A percentile compares a stretch with the other conserved stretches of the same genome.
phyloP scores from a whole-genome alignment of 1,284 basidiomycete genomes.

The Heterobasidion annosum region DNA sequence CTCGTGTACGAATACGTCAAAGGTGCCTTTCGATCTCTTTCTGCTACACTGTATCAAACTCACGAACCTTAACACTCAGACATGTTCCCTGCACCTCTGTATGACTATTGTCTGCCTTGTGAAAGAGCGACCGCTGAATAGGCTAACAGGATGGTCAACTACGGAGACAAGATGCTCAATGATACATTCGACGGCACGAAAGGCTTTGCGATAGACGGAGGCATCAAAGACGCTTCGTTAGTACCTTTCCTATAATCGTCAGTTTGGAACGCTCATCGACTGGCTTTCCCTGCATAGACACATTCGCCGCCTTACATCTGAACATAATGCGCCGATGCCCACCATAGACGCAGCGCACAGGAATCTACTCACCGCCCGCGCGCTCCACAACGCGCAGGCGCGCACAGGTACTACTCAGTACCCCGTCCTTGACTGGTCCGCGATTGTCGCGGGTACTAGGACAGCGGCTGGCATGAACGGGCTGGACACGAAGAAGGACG shows the following conservation, averaged over 20 bases:
- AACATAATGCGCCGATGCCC: conserved; percentile 76
- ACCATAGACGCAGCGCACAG: conserved; percentile 70
- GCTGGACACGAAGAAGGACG: conserved; percentile 40
- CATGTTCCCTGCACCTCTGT: conserved; percentile 52
- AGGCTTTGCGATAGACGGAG: conserved; percentile 85
- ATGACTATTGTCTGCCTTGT: conserved; percentile 10
- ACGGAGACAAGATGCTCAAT: conserved; percentile 58
- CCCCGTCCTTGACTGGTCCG: conserved; percentile 65
- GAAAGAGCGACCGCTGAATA: not conserved
- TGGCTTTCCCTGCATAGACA: conserved; percentile 30
- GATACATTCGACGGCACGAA: conserved; percentile 69
- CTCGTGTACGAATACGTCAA: conserved; percentile 51
- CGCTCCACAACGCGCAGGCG: conserved; percentile 44
- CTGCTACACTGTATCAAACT: conserved; percentile 13
- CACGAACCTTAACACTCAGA: conserved; percentile 23
- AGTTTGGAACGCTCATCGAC: not conserved
- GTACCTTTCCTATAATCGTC: conserved; percentile 12
- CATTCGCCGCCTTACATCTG: conserved; percentile 49
- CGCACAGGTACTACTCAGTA: conserved; percentile 35
- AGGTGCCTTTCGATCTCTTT: conserved; percentile 25
- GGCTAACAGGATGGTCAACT: conserved; percentile 31
- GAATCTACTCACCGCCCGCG: conserved; percentile 72
- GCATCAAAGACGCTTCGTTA: conserved; percentile 73
- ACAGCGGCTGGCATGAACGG: conserved; percentile 60
- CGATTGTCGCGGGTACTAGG: conserved; percentile 58